Evolutionary conservation across 139 green algal genomes (phyloP), one percentile per base, ranked within the genome.

Genomic region (Coelastrella sp.): DNA sequence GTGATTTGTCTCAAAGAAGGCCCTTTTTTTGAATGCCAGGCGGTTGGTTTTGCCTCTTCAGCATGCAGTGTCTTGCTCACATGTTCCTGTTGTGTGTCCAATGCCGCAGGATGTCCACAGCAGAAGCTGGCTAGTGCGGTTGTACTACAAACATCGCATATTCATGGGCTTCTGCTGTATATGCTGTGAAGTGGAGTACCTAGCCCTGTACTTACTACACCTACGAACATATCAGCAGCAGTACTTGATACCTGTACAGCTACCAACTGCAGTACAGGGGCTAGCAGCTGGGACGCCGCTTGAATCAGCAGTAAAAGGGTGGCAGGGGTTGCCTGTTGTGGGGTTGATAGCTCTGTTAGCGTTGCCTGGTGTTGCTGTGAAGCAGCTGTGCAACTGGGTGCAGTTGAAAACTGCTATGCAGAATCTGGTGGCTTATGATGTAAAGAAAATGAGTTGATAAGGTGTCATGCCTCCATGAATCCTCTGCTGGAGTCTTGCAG

Each of bases 161-260:
- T 99, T 99, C 93, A 99, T 99, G 98, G 98, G 97, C 84, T 97
- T 97, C 85, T 99, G 98, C 95, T 99, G 97, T 92, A 85, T 98
- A 2, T 97, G 92, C 85, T 97, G 95, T 74, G 97, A 99, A 79
- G 96, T 98, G 57, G 84, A 96, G 20, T 97, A 97, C 84, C 91
- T 97, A 0, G 77, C 90, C 54, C 77, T 92, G 2, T 94, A 91
- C 87, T 79, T 92, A 58, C 90, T 92, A 4, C 73, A 89, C 59
- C 88, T 74, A 80, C 79, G 86, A 22, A 65, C 77, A 64, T 90
- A 94, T 58, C 87, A 95, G 79, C 88, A 90, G 73, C 73, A 95
- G 5, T 75, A 64, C 5, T 14, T 95, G 16, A 94, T 94, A 73
- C 66, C 89, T 0, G 71, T 96, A 14, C 56, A 16, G 11, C 58